phyloP scores from a whole-genome alignment of 2,329 filamentous ascomycete species.

The Exophiala bonariae region DNA sequence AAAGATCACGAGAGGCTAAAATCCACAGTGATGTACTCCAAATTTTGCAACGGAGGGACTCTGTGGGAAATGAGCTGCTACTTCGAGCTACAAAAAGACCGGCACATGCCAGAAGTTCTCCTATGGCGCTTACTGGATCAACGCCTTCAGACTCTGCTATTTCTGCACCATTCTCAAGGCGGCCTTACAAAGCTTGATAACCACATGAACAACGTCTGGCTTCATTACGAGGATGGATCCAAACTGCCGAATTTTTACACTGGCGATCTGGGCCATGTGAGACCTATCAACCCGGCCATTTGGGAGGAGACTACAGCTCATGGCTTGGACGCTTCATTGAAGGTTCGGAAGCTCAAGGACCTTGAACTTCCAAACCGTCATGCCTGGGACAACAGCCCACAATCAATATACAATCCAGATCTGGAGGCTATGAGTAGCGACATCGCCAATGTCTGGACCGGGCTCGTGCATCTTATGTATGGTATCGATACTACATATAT shows the following conservation, averaged over 20 bases:
- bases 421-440: no score
- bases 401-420: no score
- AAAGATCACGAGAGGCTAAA: not conserved
- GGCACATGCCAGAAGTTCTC: not conserved
- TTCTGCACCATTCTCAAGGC: not conserved
- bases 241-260: slow-evolving; percentile 1
- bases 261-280: not conserved
- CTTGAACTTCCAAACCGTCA: no score
- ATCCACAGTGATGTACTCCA: not conserved
- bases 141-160: not conserved
- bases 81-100: not conserved
- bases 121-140: not conserved
- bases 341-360: no score
- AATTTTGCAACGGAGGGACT: not conserved
- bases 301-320: not conserved
- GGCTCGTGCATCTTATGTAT: no score
- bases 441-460: no score
- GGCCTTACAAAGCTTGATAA: not conserved
- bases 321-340: no score
- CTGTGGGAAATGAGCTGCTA: not conserved
- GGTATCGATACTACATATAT: no score
- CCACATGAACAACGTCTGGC: not conserved
- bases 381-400: no score
- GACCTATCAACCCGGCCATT: not conserved
- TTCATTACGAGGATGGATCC: not conserved